Base-by-base conservation (phyloP, 805 yeast species). In the Cephaloascus fragrans region DNA sequence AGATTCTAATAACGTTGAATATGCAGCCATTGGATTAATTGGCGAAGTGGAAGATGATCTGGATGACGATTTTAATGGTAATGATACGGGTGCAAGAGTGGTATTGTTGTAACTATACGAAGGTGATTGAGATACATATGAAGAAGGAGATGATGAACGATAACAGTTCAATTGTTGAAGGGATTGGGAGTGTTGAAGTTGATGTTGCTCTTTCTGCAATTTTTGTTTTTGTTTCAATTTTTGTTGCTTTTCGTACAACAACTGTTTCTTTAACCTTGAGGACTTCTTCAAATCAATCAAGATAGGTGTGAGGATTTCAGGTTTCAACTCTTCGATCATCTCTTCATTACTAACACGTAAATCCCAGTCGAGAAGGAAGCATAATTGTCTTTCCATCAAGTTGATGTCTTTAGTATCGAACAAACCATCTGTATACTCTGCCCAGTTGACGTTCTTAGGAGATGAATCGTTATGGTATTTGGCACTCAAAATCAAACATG, bases 391-490 rank as follows among this genome's bases (percentile, higher is more conserved):
- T 59, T 83, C 94, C 88, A 83, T 83, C 44, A 82, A 64, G 56
- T 82, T 83, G 46, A 83, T 76, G 55, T 83, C 94, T 45, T 77
- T 77, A 40, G 70, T 59, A 36, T 68, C 62, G 59, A 83, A 82
- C 33, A 83, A 64, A 2, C 85, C 87, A 50, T 83, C 88, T 4
- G 90, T 80, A 58, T 80, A 80, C 48, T 71, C 73, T 32, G 86
- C 78, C 94, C 94, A 83, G 57, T 83, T 88, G 47, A 68, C 67
- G 59, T 83, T 83, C 52, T 80, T 77, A 44, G 90, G 88, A 10
- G 85, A 77, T 4, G 83, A 75, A 54, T 83, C 94, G 58, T 83
- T 83, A 64, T 80, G 83, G 59, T 67, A 77, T 56, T 83, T 83
- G 36, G 87, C 75, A 15, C 86, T 75, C 44, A 83, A 65, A 42